Evolutionary conservation across 2,329 filamentous ascomycete genomes (phyloP).

Genomic region (Drechslerella dactyloides): DNA sequence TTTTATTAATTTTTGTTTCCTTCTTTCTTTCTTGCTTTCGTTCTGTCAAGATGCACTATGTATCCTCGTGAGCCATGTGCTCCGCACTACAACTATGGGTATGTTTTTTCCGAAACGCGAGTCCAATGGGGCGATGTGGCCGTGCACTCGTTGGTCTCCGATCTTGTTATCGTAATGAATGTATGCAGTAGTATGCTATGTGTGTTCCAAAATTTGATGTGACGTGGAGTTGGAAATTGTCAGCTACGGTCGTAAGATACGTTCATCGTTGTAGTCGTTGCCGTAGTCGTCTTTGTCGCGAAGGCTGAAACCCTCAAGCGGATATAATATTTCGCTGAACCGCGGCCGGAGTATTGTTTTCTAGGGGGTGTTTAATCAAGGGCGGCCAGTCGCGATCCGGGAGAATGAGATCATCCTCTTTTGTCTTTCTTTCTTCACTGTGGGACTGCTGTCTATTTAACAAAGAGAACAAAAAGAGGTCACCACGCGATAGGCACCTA

Average conservation of each 20-base stretch:
- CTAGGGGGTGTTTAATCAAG: not conserved
- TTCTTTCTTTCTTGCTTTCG: no score
- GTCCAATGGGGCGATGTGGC: conserved; percentile 4
- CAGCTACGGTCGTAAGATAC: no score
- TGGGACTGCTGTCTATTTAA: conserved; percentile 9
- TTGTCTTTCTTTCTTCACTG: not conserved
- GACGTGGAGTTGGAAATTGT: no score
- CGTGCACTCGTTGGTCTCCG: not conserved
- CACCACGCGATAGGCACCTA: not conserved
- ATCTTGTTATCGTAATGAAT: conserved; percentile 1
- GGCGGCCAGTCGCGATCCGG: conserved; percentile 3
- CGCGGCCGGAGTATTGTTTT: not conserved
- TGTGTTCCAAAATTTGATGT: no score
- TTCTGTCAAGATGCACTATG: not conserved
- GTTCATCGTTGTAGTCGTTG: not conserved
- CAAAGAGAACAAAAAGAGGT: not conserved
- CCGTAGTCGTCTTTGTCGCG: not conserved
- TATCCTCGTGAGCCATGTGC: not conserved
- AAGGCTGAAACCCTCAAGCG: not conserved
- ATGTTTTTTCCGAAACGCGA: conserved; percentile 6
- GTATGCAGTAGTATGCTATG: no score
- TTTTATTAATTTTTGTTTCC: no score
- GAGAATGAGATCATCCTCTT: not conserved
- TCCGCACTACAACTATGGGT: not conserved
- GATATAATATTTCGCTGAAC: not conserved